phyloP scores from a whole-genome alignment of 169 alveolate species.

The Plasmodium blacklocki region DNA sequence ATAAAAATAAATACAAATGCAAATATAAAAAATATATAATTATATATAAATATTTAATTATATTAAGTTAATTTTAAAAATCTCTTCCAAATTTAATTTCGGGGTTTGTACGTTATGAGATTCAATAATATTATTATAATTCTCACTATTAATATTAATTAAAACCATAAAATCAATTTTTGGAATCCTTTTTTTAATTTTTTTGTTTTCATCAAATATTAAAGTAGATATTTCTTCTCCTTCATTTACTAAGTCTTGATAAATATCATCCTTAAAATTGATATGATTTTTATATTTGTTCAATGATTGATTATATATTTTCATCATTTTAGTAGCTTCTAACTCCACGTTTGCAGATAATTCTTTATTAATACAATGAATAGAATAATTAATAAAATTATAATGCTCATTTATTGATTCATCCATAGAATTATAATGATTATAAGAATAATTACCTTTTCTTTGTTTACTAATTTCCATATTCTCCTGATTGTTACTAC shows the following conservation, averaged over 20 bases:
- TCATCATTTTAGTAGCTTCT: constrained; percentile 72
- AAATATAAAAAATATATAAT: too few species aligned
- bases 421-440: constrained; percentile 59
- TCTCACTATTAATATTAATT: constrained; percentile 57
- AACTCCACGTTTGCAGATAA: constrained; percentile 54
- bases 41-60: neutral
- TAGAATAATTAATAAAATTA: constrained; percentile 57
- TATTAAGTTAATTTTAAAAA: constrained; percentile 61
- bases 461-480: constrained; percentile 22
- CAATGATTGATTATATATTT: constrained; percentile 36
- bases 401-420: constrained; percentile 29
- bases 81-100: constrained; percentile 55
- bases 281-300: constrained; percentile 56
- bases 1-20: too few species aligned
- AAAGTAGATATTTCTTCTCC: constrained; percentile 57
- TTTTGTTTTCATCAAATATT: constrained; percentile 45
- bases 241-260: constrained; percentile 39
- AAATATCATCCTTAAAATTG: constrained; percentile 47
- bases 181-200: constrained; percentile 28
- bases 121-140: constrained; percentile 60
- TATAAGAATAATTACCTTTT: constrained; percentile 19
- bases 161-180: constrained; percentile 50
- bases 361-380: constrained; percentile 72
- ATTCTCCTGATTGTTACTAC: constrained; percentile 37
- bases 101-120: constrained; percentile 66